Evolutionary conservation across 2,329 filamentous ascomycete species (phyloP).

Genomic region (Chaetomiaceae sp.): DNA sequence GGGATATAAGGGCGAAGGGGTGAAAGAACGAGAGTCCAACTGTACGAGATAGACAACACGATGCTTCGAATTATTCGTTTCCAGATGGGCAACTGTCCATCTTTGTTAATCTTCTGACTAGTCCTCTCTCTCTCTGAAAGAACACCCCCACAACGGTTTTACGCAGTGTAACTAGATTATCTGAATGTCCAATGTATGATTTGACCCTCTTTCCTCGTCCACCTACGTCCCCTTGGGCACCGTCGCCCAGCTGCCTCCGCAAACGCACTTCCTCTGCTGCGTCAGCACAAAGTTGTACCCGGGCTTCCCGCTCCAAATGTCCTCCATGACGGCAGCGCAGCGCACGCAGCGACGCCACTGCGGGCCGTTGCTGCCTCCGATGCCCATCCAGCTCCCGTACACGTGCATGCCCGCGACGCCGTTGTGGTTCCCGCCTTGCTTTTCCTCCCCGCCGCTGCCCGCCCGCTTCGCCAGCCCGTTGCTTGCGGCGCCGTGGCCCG

Average conservation of each 20-base stretch:
- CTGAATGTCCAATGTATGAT: too few species aligned
- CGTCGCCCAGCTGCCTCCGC: constrained; percentile 50
- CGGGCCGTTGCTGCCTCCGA: constrained; percentile 8
- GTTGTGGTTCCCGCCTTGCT: not conserved
- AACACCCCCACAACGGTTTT: too few species aligned
- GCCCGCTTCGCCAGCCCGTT: not conserved
- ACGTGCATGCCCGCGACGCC: not conserved
- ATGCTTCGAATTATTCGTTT: too few species aligned
- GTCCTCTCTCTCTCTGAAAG: too few species aligned
- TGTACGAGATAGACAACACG: too few species aligned
- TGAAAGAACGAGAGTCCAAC: too few species aligned
- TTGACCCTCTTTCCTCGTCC: not conserved
- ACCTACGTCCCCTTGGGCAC: constrained; percentile 28
- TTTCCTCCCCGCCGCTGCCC: not conserved
- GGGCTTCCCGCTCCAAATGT: constrained; percentile 43
- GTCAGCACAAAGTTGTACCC: constrained; percentile 50
- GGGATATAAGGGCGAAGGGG: too few species aligned
- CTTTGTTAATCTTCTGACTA: too few species aligned
- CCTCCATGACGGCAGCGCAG: constrained; percentile 63
- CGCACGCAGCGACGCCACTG: constrained; percentile 50
- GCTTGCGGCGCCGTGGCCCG: not conserved
- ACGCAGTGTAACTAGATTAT: too few species aligned
- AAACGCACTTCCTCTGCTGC: constrained; percentile 52
- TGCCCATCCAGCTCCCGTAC: not conserved
- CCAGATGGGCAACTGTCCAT: too few species aligned